Evolutionary conservation across 1,139 yeast species (phyloP), one percentile per base, ranked within the genome.

Genomic region (Candida frijolesensis): DNA sequence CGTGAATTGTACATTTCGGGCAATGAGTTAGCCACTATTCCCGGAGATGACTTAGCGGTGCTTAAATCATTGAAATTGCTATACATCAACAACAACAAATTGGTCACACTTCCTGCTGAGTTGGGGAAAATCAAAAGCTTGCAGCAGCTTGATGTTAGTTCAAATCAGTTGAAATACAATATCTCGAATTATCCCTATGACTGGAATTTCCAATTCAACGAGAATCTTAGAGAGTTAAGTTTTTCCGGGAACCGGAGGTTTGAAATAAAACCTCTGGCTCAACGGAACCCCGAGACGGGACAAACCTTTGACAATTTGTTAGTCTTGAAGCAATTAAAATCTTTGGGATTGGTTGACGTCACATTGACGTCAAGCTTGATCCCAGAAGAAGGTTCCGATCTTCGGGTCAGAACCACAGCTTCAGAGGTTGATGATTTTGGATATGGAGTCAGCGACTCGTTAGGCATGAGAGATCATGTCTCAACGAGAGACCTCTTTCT

Each of bases 131-230:
- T 91, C 50, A 64, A 71, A 1, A 79, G 82, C 34, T 71, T 95
- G 59, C 81, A 80, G 39, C 86, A 85, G 15, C 77, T 95, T 43
- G 99, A 95, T 70, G 95, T 90, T 15, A 96, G 98, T 2, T 89
- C 96, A 3, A 95, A 95, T 65, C 88, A 85, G 57, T 74, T 95
- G 65, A 88, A 92, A 62, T 94, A 94, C 67, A 94, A 95, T 60
- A 90, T 94, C 52, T 87, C 95, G 12, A 94, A 94, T 65, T 89
- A 92, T 83, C 96, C 96, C 7, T 92, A 90, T 64, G 99, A 94
- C 66, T 94, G 98, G 98, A 94, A 90, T 67, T 95, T 99, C 99
- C 87, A 88, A 61, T 85, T 85, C 76, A 95, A 94, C 63, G 74
- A 79, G 50, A 84, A 85, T 44, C 76, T 95, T 65, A 83, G 78